Base-by-base conservation (phyloP, 73 alveolate genomes). In the Uronychia binucleata region DNA sequence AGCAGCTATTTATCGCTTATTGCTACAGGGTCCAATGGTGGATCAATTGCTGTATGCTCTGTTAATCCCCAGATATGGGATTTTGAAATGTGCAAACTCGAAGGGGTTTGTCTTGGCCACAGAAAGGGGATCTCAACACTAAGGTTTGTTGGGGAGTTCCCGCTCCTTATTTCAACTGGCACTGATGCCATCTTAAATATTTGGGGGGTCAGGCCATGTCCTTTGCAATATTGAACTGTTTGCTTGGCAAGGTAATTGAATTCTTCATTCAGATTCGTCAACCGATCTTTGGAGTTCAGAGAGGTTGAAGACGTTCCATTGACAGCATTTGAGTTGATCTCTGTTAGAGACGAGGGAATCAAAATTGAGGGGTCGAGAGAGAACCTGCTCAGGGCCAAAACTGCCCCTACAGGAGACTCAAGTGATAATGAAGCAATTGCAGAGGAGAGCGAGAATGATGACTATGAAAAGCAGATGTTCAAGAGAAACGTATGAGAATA, bases 1-100 rank as follows among this genome's bases (percentile, higher is more conserved):
- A 81, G 97, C 32, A 77, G 88, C 27, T 93, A 94, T 60, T 84
- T 97, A 33, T 93, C 96, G 57, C 85, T 98, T 80, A 86, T 98
- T 77, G 99, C 99, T 0, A 96, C 99, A 27, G 99, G 99, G 5
- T 90, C 98, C 33, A 82, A 92, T 34, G 93, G 94, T 59, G 98
- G 99, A 60, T 86, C 92, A 32, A 57, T 89, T n/a, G 95, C 95
- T 30, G 92, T 89, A 77, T 31, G 34, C 28, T n/a, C 30, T 13
- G 60, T 14, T 67, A 28, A n/a, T 11, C 31, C 0, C 28, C 74
- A 83, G 90, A 86, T 97, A 28, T 98, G 99, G 99, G 99, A 98
- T 89, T 97, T 98, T 89, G 99, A 98, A 87, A 95, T 94, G 83
- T 88, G 95, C 13, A 98, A 98, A 88, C 79, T 98, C 26, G 99